Conservation (phyloP, 768 basidiomycete species). For the Cystobasidiopsis lactophilus region DNA sequence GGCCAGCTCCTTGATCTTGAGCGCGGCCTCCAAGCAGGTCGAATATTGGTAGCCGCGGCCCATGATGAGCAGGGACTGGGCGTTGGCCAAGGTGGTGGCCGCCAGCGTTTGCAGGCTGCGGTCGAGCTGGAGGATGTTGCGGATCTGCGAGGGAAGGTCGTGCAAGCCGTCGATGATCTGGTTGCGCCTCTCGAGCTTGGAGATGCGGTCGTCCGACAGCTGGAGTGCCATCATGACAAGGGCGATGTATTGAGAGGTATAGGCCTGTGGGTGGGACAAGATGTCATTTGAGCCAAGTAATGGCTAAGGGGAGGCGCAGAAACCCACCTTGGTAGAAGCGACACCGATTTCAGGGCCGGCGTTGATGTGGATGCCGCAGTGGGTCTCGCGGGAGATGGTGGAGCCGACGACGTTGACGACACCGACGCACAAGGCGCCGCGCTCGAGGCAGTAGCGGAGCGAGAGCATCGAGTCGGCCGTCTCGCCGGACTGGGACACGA, state of each 20-base stretch:
- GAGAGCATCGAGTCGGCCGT: slow-evolving; percentile 96
- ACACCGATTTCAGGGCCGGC: slow-evolving; percentile 98
- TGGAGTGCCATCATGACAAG: slow-evolving; percentile 97
- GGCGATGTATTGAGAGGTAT: slow-evolving; percentile 97
- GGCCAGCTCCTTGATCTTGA: slow-evolving; percentile 91
- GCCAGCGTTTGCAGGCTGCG: slow-evolving; percentile 56
- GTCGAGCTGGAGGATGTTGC: slow-evolving; percentile 62
- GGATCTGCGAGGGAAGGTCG: slow-evolving; percentile 71
- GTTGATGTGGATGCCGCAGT: slow-evolving; percentile 99
- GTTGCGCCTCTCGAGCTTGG: slow-evolving; percentile 67
- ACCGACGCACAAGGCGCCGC: slow-evolving; percentile 88
- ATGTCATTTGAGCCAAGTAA: background rate
- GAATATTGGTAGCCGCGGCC: slow-evolving; percentile 97
- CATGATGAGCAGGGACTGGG: slow-evolving; percentile 83
- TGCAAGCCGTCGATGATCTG: slow-evolving; percentile 86
- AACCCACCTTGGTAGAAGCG: slow-evolving; percentile 71
- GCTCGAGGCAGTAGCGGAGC: slow-evolving; percentile 83
- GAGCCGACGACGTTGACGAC: slow-evolving; percentile 98
- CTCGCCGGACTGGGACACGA: slow-evolving; percentile 93
- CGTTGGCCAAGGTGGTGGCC: slow-evolving; percentile 34
- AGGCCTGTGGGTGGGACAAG: slow-evolving; percentile 37
- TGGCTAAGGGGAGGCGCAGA: too few relatives aligned
- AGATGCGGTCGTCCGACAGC: slow-evolving; percentile 88
- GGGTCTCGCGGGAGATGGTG: slow-evolving; percentile 69
- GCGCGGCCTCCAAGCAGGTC: slow-evolving; percentile 88